Percentiles rank a stretch among this genome's conserved stretches.
These are phyloP conservation scores for Amylocystis lapponica DNA, from an alignment of 768 basidiomycete genomes.

Conservation along the genomic window DNA sequence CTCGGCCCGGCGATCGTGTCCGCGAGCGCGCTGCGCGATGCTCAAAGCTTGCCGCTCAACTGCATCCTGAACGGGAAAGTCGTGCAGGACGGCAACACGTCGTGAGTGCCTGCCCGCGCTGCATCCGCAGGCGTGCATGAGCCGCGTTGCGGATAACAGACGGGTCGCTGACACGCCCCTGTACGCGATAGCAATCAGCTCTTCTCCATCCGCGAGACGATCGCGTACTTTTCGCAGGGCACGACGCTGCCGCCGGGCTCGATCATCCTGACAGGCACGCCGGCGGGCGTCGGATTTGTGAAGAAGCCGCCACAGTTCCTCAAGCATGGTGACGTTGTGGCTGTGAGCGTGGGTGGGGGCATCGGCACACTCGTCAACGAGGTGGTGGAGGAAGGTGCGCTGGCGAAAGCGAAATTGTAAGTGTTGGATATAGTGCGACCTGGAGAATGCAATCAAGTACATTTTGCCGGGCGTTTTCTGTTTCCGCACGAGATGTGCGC, in stretches of 20 bases:
- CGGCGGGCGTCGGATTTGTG: slow-evolving; percentile 77
- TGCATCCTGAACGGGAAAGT: slow-evolving; percentile 59
- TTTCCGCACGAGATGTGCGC: no score
- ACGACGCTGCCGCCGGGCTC: slow-evolving; percentile 80
- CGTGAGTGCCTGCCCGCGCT: slow-evolving; percentile 43
- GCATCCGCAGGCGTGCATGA: background rate
- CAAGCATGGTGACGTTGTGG: slow-evolving; percentile 68
- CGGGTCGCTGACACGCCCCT: background rate
- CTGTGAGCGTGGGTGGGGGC: slow-evolving; percentile 62
- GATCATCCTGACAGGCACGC: slow-evolving; percentile 79
- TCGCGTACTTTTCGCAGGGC: slow-evolving; percentile 78
- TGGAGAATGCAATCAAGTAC: background rate
- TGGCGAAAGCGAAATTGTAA: slow-evolving; percentile 38
- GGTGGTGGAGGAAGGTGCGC: slow-evolving; percentile 59
- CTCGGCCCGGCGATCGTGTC: slow-evolving; percentile 80
- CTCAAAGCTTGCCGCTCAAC: slow-evolving; percentile 58
- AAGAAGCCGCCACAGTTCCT: slow-evolving; percentile 65
- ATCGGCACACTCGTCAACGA: slow-evolving; percentile 78
- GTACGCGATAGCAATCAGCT: slow-evolving; percentile 58
- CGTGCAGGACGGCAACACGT: slow-evolving; percentile 74
- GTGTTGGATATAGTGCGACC: background rate
- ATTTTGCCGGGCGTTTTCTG: background rate
- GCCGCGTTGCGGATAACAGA: no score
- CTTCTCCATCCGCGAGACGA: slow-evolving; percentile 70
- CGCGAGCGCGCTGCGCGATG: slow-evolving; percentile 54